A percentile compares a stretch with the other conserved stretches of the same genome.
These are phyloP conservation scores for Metarhizium rileyi DNA, from an alignment of 2,329 filamentous ascomycete genomes.

Conservation along the genomic window DNA sequence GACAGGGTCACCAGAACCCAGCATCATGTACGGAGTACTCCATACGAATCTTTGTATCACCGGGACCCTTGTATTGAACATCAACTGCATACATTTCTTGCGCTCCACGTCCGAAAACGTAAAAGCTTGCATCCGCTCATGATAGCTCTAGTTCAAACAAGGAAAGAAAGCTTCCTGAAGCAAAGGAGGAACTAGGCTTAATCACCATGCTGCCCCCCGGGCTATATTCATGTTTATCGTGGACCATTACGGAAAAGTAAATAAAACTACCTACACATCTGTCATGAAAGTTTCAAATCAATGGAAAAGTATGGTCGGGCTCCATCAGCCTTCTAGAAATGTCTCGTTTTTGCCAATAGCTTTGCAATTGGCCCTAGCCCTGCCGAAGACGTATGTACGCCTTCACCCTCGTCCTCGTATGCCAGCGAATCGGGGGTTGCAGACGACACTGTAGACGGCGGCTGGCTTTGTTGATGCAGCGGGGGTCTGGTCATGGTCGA, in stretches of 20 bases:
- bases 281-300: background rate
- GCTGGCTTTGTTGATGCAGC: background rate
- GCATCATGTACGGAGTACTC: too few species aligned
- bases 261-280: background rate
- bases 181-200: background rate
- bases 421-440: background rate
- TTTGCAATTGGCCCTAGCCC: conserved; percentile 2
- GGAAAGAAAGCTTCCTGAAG: background rate
- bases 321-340: background rate
- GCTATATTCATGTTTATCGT: background rate
- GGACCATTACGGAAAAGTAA: background rate
- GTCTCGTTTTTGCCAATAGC: conserved; percentile 5
- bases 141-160: background rate
- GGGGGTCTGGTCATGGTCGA: background rate
- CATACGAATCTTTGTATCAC: background rate
- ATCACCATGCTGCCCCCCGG: background rate
- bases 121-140: background rate
- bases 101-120: background rate
- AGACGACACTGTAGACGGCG: background rate
- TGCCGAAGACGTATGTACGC: background rate
- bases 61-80: background rate
- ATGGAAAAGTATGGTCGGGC: background rate
- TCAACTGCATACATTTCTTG: background rate
- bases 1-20: background rate
- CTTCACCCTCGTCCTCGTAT: background rate